Base-by-base conservation (phyloP, 2,329 filamentous ascomycete genomes). In the Anthostomella pinea region DNA sequence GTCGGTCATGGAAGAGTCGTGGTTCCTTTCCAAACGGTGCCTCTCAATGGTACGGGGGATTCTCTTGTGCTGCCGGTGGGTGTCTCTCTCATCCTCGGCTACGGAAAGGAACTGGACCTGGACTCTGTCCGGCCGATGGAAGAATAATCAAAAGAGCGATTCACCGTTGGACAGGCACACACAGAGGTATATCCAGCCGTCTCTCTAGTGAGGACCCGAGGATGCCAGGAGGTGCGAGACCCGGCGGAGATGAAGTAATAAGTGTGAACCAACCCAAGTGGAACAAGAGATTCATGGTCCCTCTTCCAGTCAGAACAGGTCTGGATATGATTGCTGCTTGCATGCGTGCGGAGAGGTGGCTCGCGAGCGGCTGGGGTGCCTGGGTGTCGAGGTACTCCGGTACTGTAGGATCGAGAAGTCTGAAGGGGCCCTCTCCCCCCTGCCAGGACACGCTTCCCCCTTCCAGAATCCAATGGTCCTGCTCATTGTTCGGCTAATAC, bases 321-420 rank as follows among this genome's bases (percentile, higher is more conserved):
- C 35, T 25, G 30, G 25, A 36, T 40, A 39, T 35, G 47, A 45
- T 45, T 46, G 30, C 30, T 38, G 33, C 15, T 35, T 30, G 33
- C 13, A 35, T 26, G 41, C 41, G 45, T 52, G 51, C 43, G 39
- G 48, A 51, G 49, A 52, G 46, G 49, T 48, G 45, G 43, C 49
- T 49, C 42, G 51, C 48, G 46, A 49, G 39, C 38, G 37, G 31
- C 46, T 45, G 43, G 49, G 49, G 47, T 49, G 26, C 45, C 32
- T 23, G 34, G 39, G 37, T 36, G 20, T 14, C 22, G 8, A 15
- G 9, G 25, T 8, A 8, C 14, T 9, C 7, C 13, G 25, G 14
- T 38, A 25, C 30, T 28, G 14, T 8, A 23, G 7, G 8, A 7
- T 11, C 7, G 21, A 11, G 21, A 19, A 19, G 18, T n/a, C n/a